These are phyloP conservation scores for Cladosporium sp. DNA, from an alignment of 2,329 filamentous ascomycete species.

Conservation along the genomic window DNA sequence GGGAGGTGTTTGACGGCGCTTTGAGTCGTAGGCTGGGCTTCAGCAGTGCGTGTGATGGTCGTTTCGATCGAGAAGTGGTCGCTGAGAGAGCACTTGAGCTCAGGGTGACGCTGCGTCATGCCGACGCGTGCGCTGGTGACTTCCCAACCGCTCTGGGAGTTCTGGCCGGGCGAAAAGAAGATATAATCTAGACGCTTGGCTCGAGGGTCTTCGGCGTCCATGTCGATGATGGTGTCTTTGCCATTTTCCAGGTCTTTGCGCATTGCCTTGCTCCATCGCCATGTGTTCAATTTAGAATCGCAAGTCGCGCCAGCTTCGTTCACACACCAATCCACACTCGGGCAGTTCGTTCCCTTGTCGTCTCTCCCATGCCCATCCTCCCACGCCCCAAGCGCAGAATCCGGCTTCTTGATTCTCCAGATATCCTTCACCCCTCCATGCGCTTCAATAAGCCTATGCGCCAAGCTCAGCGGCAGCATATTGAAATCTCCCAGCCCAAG, in stretches of 20 bases:
- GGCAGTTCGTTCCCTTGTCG: slow-evolving; percentile 67
- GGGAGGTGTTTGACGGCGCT: slow-evolving; percentile 19
- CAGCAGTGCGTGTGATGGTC: slow-evolving; percentile 58
- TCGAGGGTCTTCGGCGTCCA: slow-evolving; percentile 65
- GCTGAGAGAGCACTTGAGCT: slow-evolving; percentile 80
- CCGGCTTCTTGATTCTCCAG: slow-evolving; percentile 81
- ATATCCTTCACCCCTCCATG: slow-evolving; percentile 77
- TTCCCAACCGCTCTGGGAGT: slow-evolving; percentile 55
- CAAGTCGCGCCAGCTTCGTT: slow-evolving; percentile 82
- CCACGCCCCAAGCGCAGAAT: slow-evolving; percentile 76
- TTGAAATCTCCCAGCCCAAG: slow-evolving; percentile 93
- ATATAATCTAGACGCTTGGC: slow-evolving; percentile 96
- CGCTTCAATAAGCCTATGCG: slow-evolving; percentile 77
- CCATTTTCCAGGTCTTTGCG: slow-evolving; percentile 68
- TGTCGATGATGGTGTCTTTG: slow-evolving; percentile 63
- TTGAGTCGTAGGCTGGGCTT: neutral
- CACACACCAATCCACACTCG: slow-evolving; percentile 77
- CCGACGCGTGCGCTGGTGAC: slow-evolving; percentile 71
- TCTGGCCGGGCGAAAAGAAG: slow-evolving; percentile 61
- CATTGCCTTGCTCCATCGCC: slow-evolving; percentile 78
- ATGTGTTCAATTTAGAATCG: slow-evolving; percentile 84
- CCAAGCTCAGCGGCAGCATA: slow-evolving; percentile 84
- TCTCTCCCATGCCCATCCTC: slow-evolving; percentile 53
- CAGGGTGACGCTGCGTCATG: slow-evolving; percentile 79
- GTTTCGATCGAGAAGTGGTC: slow-evolving; percentile 93